Base-by-base conservation (phyloP, 169 alveolate species). In the Plasmodium yoelii region DNA sequence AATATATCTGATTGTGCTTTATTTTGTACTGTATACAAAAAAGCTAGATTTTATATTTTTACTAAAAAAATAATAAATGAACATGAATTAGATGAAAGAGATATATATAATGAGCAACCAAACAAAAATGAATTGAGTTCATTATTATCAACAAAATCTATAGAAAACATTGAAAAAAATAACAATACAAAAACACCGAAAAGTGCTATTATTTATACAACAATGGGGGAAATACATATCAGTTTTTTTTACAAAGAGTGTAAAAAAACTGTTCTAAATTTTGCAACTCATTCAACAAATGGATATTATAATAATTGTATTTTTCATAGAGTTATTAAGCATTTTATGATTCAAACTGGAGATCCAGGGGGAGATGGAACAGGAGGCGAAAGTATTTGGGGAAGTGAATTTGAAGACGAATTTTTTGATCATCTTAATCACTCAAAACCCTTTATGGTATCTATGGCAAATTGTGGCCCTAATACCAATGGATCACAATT, bases 391-490 rank as follows among this genome's bases (percentile, higher is more conserved):
- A 93, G 95, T 22, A 90, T 94, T 5, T 95, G 97, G 98, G 98
- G 67, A 95, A 94, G 69, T 95, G 98, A 97, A 75, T 98, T 98
- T 88, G 99, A 98, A 63, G 99, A 98, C 93, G 99, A 98, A 93
- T 96, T 97, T 77, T 96, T 96, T 88, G 98, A 96, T 56, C 93
- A 96, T 18, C 95, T 98, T 42, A 97, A 96, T 88, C 99, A 98
- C 94, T 98, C 97, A 87, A 87, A 97, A 63, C 98, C 99, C 5
- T 98, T 96, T 87, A 95, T 97, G 49, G 96, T 98, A 13, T 96
- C 99, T 28, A 98, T 98, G 99, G 99, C 99, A n/a, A 98, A 98
- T 93, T 97, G 99, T 15, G 99, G 99, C 4, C 99, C 99, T 15
- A 97, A 98, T 89, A 98, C 99, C 13, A 98, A 98, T 93, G 99